Evolutionary conservation across 192 early-diverging fungal species (phyloP).

Genomic region (Entophlyctis luteolus): DNA sequence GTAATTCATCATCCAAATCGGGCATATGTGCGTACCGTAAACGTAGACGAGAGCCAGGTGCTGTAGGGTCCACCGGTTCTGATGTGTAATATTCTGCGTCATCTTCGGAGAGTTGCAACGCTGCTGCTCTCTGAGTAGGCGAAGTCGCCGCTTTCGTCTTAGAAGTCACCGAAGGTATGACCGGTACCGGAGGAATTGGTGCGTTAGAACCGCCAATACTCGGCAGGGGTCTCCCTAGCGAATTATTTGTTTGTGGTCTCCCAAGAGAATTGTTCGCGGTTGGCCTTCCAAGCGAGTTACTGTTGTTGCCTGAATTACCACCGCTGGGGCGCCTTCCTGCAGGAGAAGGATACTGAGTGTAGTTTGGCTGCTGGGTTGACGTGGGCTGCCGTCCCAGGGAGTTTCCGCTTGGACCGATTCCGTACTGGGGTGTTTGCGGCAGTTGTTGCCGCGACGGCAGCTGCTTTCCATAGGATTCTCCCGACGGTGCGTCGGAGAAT

Average conservation of each 20-base stretch:
- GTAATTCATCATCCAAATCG: slow-evolving; percentile 31
- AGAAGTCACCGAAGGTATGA: neutral
- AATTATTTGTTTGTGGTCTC: neutral
- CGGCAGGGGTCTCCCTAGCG: slow-evolving; percentile 5
- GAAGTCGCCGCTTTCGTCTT: neutral
- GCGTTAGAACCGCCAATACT: neutral
- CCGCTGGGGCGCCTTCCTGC: no score
- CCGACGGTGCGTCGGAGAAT: neutral
- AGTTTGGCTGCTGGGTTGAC: neutral
- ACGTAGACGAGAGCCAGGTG: slow-evolving; percentile 27
- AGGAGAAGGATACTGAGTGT: no score
- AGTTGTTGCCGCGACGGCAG: neutral
- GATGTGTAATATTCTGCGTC: neutral
- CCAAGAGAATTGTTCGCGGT: slow-evolving; percentile 12
- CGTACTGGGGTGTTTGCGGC: neutral
- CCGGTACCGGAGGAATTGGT: neutral
- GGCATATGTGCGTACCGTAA: slow-evolving; percentile 22
- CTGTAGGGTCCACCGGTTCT: slow-evolving; percentile 20
- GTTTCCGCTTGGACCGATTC: neutral
- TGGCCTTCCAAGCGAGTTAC: slow-evolving; percentile 6
- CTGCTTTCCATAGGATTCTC: neutral
- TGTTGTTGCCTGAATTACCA: neutral
- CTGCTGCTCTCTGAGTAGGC: neutral
- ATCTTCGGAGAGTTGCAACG: neutral
- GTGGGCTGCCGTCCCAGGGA: neutral